These are phyloP conservation scores for Vaccinium vitisidaea DNA, from an alignment of 148 eudicot species.

Conservation along the genomic window DNA sequence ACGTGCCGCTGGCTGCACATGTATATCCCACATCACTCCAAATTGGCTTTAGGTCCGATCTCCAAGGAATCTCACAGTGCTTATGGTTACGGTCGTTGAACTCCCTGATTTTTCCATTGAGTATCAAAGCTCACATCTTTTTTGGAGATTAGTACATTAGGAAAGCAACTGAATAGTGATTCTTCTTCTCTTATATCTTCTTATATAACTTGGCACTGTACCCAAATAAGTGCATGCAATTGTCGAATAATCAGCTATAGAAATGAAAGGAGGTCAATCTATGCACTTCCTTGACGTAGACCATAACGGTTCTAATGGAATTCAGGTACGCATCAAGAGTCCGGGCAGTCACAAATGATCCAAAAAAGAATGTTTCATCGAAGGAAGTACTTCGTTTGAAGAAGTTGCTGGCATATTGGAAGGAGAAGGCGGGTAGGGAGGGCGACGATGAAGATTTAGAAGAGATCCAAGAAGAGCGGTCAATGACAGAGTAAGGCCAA, in stretches of 20 bases:
- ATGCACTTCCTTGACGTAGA: neutral
- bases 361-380: slow-evolving; percentile 83
- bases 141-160: neutral
- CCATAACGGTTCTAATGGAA: neutral
- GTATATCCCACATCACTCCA: neutral
- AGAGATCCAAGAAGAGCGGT: slow-evolving; percentile 84
- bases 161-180: neutral
- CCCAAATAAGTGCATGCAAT: neutral
- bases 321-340: slow-evolving; percentile 94
- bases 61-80: neutral
- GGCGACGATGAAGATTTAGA: slow-evolving; percentile 86
- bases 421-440: slow-evolving; percentile 86
- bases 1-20: neutral
- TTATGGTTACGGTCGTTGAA: neutral
- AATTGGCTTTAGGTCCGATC: neutral
- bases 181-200: neutral
- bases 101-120: neutral
- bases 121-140: neutral
- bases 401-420: slow-evolving; percentile 83
- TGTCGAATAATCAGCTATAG: neutral
- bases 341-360: slow-evolving; percentile 83
- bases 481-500: slow-evolving; percentile 49
- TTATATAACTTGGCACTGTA: neutral
- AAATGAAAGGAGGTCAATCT: neutral
- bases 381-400: slow-evolving; percentile 92